These are phyloP conservation scores for Pestalotiopsis sp. DNA, from an alignment of 2,329 filamentous ascomycete species.

Conservation along the genomic window DNA sequence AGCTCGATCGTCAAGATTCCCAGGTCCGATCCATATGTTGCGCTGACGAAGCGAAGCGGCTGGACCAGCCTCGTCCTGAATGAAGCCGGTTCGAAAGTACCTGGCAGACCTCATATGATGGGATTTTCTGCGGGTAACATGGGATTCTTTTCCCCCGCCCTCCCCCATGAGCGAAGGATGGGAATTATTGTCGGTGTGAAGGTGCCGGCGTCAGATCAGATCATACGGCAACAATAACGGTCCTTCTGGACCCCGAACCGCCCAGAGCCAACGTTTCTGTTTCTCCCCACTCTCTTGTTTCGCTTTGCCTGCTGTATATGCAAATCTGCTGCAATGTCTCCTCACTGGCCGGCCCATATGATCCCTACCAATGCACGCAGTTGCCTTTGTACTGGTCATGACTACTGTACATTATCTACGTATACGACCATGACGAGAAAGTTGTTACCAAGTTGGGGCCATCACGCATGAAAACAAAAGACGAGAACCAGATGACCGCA, in stretches of 20 bases:
- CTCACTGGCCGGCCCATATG: neutral
- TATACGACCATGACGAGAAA: neutral
- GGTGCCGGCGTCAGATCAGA: neutral
- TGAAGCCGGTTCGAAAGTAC: neutral
- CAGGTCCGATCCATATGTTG: neutral
- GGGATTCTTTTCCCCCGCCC: neutral
- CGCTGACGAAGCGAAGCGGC: neutral
- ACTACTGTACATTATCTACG: neutral
- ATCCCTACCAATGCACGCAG: neutral
- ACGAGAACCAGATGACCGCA: neutral
- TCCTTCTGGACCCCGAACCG: neutral
- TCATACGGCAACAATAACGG: neutral
- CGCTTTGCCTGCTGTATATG: neutral
- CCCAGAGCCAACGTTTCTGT: neutral
- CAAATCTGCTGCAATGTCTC: neutral
- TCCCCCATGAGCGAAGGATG: neutral
- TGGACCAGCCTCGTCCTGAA: neutral
- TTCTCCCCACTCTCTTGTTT: neutral
- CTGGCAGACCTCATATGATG: neutral
- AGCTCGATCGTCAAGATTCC: neutral
- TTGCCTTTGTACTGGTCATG: neutral
- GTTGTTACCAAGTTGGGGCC: neutral
- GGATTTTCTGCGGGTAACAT: neutral
- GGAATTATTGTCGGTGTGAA: neutral
- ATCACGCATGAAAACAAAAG: neutral